Evolutionary conservation across 192 early-diverging fungal species (phyloP), one percentile per base, ranked within the genome.

Genomic region (Coemansia sp.): DNA sequence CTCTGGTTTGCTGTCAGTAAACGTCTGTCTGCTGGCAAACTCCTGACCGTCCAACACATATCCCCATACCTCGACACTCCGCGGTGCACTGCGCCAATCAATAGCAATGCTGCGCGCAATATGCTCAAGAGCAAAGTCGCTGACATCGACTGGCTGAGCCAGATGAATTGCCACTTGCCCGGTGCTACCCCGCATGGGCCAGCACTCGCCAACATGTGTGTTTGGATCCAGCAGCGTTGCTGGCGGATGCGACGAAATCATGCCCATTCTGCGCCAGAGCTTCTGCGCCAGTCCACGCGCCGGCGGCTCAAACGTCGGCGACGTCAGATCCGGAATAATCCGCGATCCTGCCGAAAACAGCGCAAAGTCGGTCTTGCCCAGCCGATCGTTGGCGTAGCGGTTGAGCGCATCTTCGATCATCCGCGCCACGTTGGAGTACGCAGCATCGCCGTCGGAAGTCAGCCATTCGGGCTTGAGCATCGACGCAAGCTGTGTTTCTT

Each of bases 321-420:
- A 87, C n/a, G 89, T 92, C 2, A 87, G 77, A 0, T 58, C 55
- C 11, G 83, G 81, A 24, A 92, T 79, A 40, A 89, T 81, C 15
- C 84, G 82, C 15, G 86, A 86, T 0, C 90, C 90, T 5, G 83
- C 83, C 15, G 87, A 81, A 21, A 68, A 74, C 31, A 89, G 71
- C 0, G 90, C 90, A 83, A 85, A 92, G 69, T 92, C 90, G 1
- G 88, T 76, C 58, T 78, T 82, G 42, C 80, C 86, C 24, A 88
- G 51, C 6, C 78, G 73, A 20, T 81, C 78, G 40, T 84, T 83
- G 37, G 82, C 77, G 58, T 86, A 89, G 36, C 81, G 81, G 36
- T 75, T 61, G 18, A 90, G 70, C 9, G 86, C 87, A 14, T 81
- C 77, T 18, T 89, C 82, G 9, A 90, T 85, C 61, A 86, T 71